Percentiles rank a stretch among this genome's conserved stretches.
These are phyloP conservation scores for Mycena metata DNA, from an alignment of 768 basidiomycete species.

Conservation along the genomic window DNA sequence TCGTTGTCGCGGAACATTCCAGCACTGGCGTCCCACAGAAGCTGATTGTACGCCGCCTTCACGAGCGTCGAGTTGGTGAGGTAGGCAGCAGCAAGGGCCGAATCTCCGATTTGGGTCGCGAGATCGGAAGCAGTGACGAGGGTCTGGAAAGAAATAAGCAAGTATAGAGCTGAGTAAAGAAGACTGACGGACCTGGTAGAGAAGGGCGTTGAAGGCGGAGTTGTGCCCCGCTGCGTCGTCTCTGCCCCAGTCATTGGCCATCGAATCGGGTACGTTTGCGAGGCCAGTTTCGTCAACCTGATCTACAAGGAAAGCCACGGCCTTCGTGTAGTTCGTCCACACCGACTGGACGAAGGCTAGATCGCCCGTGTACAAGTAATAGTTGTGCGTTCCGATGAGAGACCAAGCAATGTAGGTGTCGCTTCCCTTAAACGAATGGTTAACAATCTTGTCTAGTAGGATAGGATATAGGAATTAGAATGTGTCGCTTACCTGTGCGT, in stretches of 20 bases:
- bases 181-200: constrained; percentile 56
- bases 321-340: constrained; percentile 71
- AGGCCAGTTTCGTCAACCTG: constrained; percentile 65
- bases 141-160: constrained; percentile 50
- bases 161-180: constrained; percentile 9
- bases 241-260: constrained; percentile 69
- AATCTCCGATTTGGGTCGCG: constrained; percentile 54
- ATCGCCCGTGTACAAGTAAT: constrained; percentile 69
- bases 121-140: constrained; percentile 62
- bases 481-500: constrained; percentile 56
- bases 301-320: constrained; percentile 66
- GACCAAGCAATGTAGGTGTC: constrained; percentile 64
- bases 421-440: too few species aligned
- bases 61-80: constrained; percentile 60
- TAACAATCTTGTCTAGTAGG: too few species aligned
- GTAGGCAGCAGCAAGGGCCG: constrained; percentile 54
- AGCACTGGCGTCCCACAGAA: constrained; percentile 62
- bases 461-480: constrained; percentile 46
- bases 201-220: constrained; percentile 67
- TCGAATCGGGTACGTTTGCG: constrained; percentile 64
- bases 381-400: constrained; percentile 57
- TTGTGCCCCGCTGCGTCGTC: constrained; percentile 69
- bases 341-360: constrained; percentile 60
- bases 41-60: constrained; percentile 63
- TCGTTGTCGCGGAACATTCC: constrained; percentile 70